Evolutionary conservation across 306 rosid genomes (phyloP).

Genomic region (Fagus sylvatica): DNA sequence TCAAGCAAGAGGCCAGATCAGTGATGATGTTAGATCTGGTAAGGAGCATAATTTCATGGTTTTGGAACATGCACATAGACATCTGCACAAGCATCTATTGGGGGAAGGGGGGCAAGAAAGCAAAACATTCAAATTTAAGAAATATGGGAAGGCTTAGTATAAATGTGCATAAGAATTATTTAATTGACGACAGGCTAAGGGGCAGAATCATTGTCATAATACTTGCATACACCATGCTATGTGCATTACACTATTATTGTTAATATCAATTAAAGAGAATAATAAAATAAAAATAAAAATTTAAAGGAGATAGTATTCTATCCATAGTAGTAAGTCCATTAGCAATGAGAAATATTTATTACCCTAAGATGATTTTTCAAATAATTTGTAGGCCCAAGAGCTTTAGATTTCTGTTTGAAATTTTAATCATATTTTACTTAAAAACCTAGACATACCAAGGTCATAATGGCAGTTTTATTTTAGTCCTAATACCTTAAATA

Average conservation of each 20-base stretch:
- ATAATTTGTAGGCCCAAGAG: too few relatives aligned
- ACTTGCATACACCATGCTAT: background rate
- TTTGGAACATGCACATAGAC: background rate
- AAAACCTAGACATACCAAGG: too few relatives aligned
- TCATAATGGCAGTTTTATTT: too few relatives aligned
- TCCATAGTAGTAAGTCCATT: too few relatives aligned
- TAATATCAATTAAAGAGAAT: background rate
- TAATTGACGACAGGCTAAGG: background rate
- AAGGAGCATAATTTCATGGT: slow-evolving; percentile 26
- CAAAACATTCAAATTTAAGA: too few relatives aligned
- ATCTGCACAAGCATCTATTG: background rate
- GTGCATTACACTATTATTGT: background rate
- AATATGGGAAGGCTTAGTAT: background rate
- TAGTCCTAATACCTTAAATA: too few relatives aligned
- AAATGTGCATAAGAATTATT: background rate
- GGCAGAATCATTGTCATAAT: background rate
- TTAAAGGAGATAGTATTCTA: background rate
- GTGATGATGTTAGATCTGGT: slow-evolving; percentile 97
- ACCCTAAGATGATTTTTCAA: too few relatives aligned
- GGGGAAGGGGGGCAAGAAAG: background rate
- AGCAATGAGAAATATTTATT: too few relatives aligned
- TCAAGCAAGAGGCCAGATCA: slow-evolving; percentile 72
- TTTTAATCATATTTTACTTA: too few relatives aligned
- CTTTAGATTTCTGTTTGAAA: too few relatives aligned
- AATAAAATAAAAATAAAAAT: background rate